Percentiles rank a stretch among this genome's conserved stretches.
phyloP scores from a whole-genome alignment of 306 rosid genomes.

The Datisca glomerata region DNA sequence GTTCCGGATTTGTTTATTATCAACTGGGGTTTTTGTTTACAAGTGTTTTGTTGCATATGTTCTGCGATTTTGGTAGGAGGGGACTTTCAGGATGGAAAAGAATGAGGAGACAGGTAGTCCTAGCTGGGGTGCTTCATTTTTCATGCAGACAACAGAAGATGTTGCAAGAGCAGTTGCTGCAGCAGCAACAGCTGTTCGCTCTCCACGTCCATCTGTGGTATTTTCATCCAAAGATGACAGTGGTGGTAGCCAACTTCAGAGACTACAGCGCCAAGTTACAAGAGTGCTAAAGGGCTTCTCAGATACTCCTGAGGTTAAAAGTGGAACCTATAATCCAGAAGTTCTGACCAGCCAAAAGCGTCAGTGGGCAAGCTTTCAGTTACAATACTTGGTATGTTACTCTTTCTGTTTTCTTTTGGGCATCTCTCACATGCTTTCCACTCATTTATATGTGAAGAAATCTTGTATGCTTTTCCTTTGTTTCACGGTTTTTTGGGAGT shows the following conservation, averaged over 20 bases:
- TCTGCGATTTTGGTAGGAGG: slow-evolving; percentile 18
- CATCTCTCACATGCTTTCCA: neutral
- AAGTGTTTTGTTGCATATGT: slow-evolving; percentile 1
- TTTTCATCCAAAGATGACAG: slow-evolving; percentile 58
- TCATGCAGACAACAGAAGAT: slow-evolving; percentile 74
- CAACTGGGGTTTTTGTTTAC: neutral
- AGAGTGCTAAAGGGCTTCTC: slow-evolving; percentile 72
- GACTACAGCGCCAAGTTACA: slow-evolving; percentile 53
- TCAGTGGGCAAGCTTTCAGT: slow-evolving; percentile 84
- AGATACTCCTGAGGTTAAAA: slow-evolving; percentile 46
- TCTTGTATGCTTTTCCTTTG: too few relatives aligned
- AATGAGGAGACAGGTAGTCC: slow-evolving; percentile 62
- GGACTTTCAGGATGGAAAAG: slow-evolving; percentile 26
- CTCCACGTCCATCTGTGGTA: slow-evolving; percentile 74
- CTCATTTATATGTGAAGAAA: too few relatives aligned
- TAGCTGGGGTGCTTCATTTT: slow-evolving; percentile 69
- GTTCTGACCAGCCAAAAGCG: slow-evolving; percentile 79
- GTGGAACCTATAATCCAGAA: slow-evolving; percentile 71
- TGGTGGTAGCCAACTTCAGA: slow-evolving; percentile 59
- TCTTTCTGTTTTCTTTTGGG: neutral
- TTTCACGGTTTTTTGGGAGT: too few relatives aligned
- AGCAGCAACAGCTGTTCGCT: slow-evolving; percentile 46
- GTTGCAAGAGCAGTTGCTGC: slow-evolving; percentile 72
- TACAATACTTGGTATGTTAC: slow-evolving; percentile 47
- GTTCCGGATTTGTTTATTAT: neutral